Percentiles rank a stretch among this genome's conserved stretches.
Conservation (phyloP, 108 stramenopile species). For the Stephanodiscus minutulus region DNA sequence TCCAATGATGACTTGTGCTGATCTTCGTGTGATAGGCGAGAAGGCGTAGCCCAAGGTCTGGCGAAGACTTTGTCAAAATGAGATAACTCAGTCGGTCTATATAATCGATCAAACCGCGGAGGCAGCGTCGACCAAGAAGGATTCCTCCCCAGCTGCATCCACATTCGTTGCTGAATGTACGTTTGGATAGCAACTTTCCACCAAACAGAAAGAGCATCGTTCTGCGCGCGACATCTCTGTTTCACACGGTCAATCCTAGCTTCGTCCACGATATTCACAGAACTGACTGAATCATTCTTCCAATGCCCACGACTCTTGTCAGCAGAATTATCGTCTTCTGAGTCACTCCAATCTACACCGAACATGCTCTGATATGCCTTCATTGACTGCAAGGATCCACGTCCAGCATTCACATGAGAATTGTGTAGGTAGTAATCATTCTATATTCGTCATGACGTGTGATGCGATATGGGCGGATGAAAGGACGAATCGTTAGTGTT, state of each 20-base stretch:
- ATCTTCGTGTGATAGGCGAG: constrained; percentile 72
- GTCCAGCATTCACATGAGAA: constrained; percentile 71
- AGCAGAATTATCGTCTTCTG: constrained; percentile 17
- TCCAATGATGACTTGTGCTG: constrained; percentile 56
- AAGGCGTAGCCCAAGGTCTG: constrained; percentile 72
- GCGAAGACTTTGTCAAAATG: constrained; percentile 70
- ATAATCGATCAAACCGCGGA: constrained; percentile 77
- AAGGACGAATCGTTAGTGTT: too few species aligned
- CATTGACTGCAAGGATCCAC: constrained; percentile 71
- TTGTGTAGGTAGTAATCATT: constrained; percentile 91
- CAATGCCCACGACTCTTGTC: constrained; percentile 9
- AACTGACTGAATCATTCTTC: constrained; percentile 16
- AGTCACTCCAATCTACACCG: constrained; percentile 66
- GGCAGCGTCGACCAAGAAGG: constrained; percentile 57
- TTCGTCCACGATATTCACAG: constrained; percentile 25
- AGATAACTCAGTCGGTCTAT: constrained; percentile 47
- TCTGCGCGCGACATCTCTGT: constrained; percentile 59
- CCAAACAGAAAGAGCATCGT: constrained; percentile 68
- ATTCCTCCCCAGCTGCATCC: constrained; percentile 74
- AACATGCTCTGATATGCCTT: constrained; percentile 65
- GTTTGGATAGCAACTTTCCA: constrained; percentile 77
- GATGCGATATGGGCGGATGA: too few species aligned
- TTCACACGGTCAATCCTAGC: constrained; percentile 42
- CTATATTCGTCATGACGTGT: too few species aligned
- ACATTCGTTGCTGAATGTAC: constrained; percentile 81